A percentile compares a stretch with the other conserved stretches of the same genome.
These are phyloP conservation scores for Annulohypoxylon stygium DNA, from an alignment of 495 filamentous ascomycete genomes.

Conservation along the genomic window DNA sequence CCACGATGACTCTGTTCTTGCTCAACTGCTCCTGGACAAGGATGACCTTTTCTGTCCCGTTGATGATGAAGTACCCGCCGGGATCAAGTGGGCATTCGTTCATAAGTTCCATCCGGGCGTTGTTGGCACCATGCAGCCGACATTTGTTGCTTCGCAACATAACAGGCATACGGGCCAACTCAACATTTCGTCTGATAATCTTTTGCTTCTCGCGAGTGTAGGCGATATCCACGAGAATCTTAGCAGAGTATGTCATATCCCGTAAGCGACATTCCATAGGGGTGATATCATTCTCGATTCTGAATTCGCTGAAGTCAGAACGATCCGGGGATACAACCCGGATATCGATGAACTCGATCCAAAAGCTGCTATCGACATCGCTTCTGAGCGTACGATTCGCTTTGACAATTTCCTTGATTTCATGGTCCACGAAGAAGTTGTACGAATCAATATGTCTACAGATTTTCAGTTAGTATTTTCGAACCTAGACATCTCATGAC, in stretches of 20 bases:
- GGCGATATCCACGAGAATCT: conserved; percentile 87
- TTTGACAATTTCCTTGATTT: conserved; percentile 94
- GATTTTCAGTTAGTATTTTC: conserved; percentile 40
- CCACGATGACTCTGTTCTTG: conserved; percentile 98
- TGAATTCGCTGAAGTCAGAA: conserved; percentile 73
- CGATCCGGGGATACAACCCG: conserved; percentile 83
- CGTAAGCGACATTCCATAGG: conserved; percentile 96
- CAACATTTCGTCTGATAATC: conserved; percentile 75
- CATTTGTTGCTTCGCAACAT: conserved; percentile 98
- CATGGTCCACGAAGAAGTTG: conserved; percentile 95
- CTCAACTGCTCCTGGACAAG: conserved; percentile 97
- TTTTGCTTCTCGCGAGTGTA: conserved; percentile 82
- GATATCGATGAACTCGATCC: conserved; percentile 90
- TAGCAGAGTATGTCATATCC: conserved; percentile 95
- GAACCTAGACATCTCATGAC: neutral
- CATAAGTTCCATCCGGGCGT: conserved; percentile 84
- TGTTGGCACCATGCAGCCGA: conserved; percentile 80
- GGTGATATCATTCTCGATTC: conserved; percentile 73
- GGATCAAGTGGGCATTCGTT: conserved; percentile 97
- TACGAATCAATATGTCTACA: conserved; percentile 92
- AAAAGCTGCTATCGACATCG: conserved; percentile 89
- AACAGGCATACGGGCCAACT: conserved; percentile 90
- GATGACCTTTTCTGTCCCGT: conserved; percentile 94
- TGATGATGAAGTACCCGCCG: conserved; percentile 93
- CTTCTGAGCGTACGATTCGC: conserved; percentile 87